Evolutionary conservation across 495 filamentous ascomycete genomes (phyloP), one percentile per base, ranked within the genome.

Genomic region (Xylaria longipes): DNA sequence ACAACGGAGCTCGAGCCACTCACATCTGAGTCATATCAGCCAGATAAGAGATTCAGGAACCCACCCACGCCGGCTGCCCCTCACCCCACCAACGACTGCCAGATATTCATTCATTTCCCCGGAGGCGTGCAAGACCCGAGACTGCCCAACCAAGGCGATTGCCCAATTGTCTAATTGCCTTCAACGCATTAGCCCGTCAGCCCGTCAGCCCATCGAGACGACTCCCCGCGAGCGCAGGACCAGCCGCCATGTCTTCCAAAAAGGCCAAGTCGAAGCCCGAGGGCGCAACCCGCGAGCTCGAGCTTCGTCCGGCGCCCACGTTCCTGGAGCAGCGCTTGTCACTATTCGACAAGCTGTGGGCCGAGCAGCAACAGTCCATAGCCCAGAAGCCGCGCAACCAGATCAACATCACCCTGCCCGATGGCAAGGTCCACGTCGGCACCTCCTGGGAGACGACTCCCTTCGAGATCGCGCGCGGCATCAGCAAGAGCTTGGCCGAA

Each of bases 341-440:
- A 35, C 82, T 99, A 8, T 99, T 98, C 82, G 91, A 98, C 72
- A 89, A 91, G 75, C 82, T 98, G 33, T 97, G 94, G 87, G 90
- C 91, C 71, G 86, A 93, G 79, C 88, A 92, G 76, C 89, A 97
- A 65, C 90, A 91, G 22, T 91, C 96, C 61, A 78, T 92, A 62
- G 87, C 90, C 65, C 82, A 80, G 73, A 90, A 88, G 79, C 88
- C 91, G 25, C 88, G 87, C 63, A 88, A 92, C 67, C 81, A 87
- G 31, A 94, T 94, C 79, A 86, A 84, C 39, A 87, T 94, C 74
- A 90, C 89, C 27, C 81, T 94, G 54, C 85, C 83, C 52, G 86
- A 93, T 77, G 91, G 90, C 63, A 86, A 83, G 48, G 75, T 88
- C 70, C 86, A 89, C 76, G 66, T 82, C 27, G 92, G 90, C 71